Percentiles rank a stretch among this genome's conserved stretches.
Conservation (phyloP, 148 eudicot species). For the Vaccinium macrocarpon region DNA sequence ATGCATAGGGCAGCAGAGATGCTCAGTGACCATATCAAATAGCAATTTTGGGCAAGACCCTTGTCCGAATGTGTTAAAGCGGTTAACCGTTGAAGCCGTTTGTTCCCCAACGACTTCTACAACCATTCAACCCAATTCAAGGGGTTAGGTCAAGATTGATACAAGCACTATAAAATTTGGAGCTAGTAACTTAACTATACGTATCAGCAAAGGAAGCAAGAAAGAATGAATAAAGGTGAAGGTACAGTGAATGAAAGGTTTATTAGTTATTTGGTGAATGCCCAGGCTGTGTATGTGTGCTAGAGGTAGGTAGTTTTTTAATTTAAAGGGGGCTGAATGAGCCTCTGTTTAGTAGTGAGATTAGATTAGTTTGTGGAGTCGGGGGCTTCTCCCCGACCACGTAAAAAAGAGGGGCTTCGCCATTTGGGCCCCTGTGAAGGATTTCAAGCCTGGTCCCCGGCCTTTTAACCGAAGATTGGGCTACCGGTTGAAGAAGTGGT, state of each 20-base stretch:
- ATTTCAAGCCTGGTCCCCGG: constrained; percentile 10
- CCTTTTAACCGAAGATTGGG: constrained; percentile 22
- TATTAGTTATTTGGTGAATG: background rate
- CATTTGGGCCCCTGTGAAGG: constrained; percentile 1
- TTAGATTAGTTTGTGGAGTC: constrained; percentile 9
- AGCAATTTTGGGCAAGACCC: constrained; percentile 81
- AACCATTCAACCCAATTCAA: constrained; percentile 20
- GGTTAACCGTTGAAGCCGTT: constrained; percentile 78
- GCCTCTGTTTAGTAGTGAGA: constrained; percentile 9
- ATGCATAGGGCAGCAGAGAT: constrained; percentile 72
- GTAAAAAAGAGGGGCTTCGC: background rate
- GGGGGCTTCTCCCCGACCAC: background rate
- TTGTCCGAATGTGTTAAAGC: constrained; percentile 77
- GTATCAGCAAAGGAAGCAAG: constrained; percentile 4
- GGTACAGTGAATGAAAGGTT: constrained; percentile 16
- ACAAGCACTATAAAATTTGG: background rate
- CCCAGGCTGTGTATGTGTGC: constrained; percentile 6
- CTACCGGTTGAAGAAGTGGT: background rate
- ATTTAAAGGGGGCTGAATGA: constrained; percentile 9
- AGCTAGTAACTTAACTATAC: constrained; percentile 8
- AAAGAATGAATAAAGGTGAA: background rate
- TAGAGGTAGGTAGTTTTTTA: constrained; percentile 7
- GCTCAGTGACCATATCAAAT: constrained; percentile 78
- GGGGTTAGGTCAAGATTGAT: constrained; percentile 16
- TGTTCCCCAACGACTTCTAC: constrained; percentile 42